phyloP scores from a whole-genome alignment of 169 alveolate species.

The Perkinsus olseni region DNA sequence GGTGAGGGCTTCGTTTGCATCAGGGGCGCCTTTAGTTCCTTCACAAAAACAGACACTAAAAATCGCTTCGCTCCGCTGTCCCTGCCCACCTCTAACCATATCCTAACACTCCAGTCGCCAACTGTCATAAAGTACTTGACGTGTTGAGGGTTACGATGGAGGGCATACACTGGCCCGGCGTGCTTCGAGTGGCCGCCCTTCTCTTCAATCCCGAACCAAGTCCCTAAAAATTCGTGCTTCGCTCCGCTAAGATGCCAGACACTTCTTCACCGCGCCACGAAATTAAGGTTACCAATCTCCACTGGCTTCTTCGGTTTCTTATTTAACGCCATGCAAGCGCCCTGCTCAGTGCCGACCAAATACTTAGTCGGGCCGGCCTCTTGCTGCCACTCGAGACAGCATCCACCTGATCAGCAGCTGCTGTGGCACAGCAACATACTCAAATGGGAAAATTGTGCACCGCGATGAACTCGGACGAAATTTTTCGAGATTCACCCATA shows the following conservation, averaged over 20 bases:
- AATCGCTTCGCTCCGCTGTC: background rate
- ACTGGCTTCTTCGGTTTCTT: conserved; percentile 77
- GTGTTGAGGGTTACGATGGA: conserved; percentile 75
- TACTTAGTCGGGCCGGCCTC: conserved; percentile 85
- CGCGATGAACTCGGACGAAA: too few relatives aligned
- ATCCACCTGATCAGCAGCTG: background rate
- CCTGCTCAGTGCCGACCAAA: conserved; percentile 85
- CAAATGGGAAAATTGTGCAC: too few relatives aligned
- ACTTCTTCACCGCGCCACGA: background rate
- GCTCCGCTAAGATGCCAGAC: too few relatives aligned
- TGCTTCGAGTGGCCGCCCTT: conserved; percentile 58
- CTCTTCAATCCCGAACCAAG: conserved; percentile 66
- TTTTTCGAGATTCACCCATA: too few relatives aligned
- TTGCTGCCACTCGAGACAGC: conserved; percentile 64
- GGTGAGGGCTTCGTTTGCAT: conserved; percentile 72
- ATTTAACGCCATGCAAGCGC: conserved; percentile 69
- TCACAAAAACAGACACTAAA: conserved; percentile 42
- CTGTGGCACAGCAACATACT: too few relatives aligned
- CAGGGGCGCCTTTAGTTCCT: conserved; percentile 86
- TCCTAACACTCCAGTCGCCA: conserved; percentile 88
- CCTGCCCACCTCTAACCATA: conserved; percentile 46
- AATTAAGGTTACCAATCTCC: conserved; percentile 43
- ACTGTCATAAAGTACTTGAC: conserved; percentile 80
- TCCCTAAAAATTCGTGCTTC: conserved; percentile 15
- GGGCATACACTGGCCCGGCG: conserved; percentile 76